Conservation (phyloP, 1,284 basidiomycete genomes). For the Trichosporon ovoides region DNA sequence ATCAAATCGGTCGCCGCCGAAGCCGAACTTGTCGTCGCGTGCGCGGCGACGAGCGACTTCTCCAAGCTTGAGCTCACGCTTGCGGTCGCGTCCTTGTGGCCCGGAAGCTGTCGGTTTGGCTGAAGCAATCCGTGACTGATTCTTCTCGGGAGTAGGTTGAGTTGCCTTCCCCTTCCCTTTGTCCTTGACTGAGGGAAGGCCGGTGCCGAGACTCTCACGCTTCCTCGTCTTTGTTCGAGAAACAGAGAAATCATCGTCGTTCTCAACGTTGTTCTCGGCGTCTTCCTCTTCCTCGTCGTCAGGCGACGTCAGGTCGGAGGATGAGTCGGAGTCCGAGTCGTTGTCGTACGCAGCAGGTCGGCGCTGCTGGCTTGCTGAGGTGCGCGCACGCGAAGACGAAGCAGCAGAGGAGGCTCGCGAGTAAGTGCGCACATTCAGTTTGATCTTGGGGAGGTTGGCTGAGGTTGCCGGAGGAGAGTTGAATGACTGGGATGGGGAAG, state of each 20-base stretch:
- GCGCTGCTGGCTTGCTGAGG: constrained; percentile 11
- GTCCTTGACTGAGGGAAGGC: constrained; percentile 1
- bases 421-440: constrained; percentile 19
- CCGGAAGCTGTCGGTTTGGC: constrained; percentile 23
- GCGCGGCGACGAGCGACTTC: constrained; percentile 36
- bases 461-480: constrained; percentile 15
- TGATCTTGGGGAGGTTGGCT: constrained; percentile 21
- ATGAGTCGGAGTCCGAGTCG: constrained; percentile 15
- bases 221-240: constrained; percentile 10
- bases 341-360: constrained; percentile 13
- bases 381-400: constrained; percentile 6
- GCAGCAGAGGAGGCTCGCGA: constrained; percentile 11
- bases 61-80: constrained; percentile 35
- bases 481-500: constrained; percentile 19
- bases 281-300: constrained; percentile 22
- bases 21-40: constrained; percentile 40
- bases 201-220: constrained; percentile 13
- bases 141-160: constrained; percentile 9
- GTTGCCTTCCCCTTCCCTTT: constrained; percentile 10
- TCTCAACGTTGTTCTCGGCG: constrained; percentile 17
- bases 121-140: background rate
- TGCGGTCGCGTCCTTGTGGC: constrained; percentile 35
- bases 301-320: constrained; percentile 24
- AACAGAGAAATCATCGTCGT: constrained; percentile 10
- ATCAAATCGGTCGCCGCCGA: constrained; percentile 25